A percentile compares a stretch with the other conserved stretches of the same genome.
phyloP scores from a whole-genome alignment of 495 filamentous ascomycete genomes.

The Paragyromitra xinjiangensis region DNA sequence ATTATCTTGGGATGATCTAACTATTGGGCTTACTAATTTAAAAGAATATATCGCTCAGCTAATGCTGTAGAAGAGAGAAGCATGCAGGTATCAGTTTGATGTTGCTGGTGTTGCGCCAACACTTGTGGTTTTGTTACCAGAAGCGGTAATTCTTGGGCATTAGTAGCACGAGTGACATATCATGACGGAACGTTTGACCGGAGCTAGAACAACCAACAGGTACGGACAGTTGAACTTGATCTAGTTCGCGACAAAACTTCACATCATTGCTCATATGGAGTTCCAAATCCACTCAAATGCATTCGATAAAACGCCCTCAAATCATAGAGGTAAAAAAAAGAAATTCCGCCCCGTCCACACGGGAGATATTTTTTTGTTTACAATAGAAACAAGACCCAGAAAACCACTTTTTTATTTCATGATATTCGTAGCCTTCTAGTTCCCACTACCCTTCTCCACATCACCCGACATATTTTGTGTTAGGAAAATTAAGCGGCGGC shows the following conservation, averaged over 20 bases:
- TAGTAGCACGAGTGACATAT: neutral
- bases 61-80: too few relatives aligned
- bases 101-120: neutral
- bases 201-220: neutral
- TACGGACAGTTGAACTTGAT: neutral
- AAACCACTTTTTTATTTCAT: conserved; percentile 41
- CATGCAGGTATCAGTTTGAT: too few relatives aligned
- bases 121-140: neutral
- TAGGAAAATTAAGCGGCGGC: conserved; percentile 49
- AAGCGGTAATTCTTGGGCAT: neutral
- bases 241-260: neutral
- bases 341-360: conserved; percentile 28
- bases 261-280: neutral
- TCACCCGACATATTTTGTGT: conserved; percentile 12
- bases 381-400: conserved; percentile 14
- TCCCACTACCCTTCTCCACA: neutral
- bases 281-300: neutral
- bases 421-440: conserved; percentile 30
- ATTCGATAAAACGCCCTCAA: conserved; percentile 19
- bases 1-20: too few relatives aligned
- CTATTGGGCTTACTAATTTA: too few relatives aligned
- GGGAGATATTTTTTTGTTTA: conserved; percentile 43
- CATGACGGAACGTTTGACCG: neutral
- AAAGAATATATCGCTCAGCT: too few relatives aligned
- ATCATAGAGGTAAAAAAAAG: conserved; percentile 15